These are phyloP conservation scores for Hanseniaspora pseudoguilliermondii DNA, from an alignment of 805 yeast genomes.

Conservation along the genomic window DNA sequence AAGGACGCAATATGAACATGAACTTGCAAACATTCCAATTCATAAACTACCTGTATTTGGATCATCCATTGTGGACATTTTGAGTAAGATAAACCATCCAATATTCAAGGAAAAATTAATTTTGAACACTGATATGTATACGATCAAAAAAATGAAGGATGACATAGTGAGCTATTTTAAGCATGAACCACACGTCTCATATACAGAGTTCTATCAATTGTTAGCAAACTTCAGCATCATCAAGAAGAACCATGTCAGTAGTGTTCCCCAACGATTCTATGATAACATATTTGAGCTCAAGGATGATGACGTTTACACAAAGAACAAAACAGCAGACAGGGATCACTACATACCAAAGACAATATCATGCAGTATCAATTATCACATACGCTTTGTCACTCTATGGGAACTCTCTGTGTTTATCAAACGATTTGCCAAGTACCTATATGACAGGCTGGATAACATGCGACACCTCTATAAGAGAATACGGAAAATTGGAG, in stretches of 20 bases:
- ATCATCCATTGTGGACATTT: slow-evolving; percentile 34
- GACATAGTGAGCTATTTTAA: neutral
- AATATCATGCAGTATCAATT: slow-evolving; percentile 1
- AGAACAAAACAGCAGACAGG: neutral
- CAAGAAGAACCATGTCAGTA: neutral
- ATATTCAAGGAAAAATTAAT: neutral
- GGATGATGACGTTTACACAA: neutral
- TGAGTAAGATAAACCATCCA: slow-evolving; percentile 28
- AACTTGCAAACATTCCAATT: slow-evolving; percentile 24
- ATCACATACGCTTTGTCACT: neutral
- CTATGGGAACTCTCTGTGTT: slow-evolving; percentile 6
- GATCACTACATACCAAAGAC: slow-evolving; percentile 6
- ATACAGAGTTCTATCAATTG: neutral
- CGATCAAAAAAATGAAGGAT: slow-evolving; percentile 19
- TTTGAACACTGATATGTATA: neutral
- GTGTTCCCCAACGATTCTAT: neutral
- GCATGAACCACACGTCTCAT: neutral
- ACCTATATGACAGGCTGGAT: neutral
- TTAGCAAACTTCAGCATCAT: neutral
- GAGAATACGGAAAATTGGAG: slow-evolving; percentile 2
- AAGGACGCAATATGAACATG: slow-evolving; percentile 27
- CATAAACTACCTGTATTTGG: slow-evolving; percentile 55
- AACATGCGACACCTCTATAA: neutral
- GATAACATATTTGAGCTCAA: neutral
- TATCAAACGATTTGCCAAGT: slow-evolving; percentile 1